phyloP scores from a whole-genome alignment of 345 rosid genomes.

The Bruguiera gymnorhiza region DNA sequence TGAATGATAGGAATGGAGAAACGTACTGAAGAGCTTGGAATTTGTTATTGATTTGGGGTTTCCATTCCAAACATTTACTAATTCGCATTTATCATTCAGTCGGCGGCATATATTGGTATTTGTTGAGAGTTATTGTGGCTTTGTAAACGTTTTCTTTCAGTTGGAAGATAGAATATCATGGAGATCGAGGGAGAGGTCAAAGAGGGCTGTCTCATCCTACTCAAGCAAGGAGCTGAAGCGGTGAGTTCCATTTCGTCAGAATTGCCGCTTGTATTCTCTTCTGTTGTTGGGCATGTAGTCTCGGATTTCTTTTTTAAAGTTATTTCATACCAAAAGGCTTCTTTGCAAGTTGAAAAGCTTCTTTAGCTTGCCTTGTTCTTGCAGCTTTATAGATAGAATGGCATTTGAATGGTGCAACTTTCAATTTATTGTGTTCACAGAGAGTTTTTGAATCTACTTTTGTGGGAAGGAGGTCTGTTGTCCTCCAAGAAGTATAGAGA shows the following conservation, averaged over 20 bases:
- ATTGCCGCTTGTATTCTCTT: background rate
- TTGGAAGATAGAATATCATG: conserved; percentile 4
- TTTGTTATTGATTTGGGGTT: no score
- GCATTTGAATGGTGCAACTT: no score
- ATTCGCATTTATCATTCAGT: no score
- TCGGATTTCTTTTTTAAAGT: background rate
- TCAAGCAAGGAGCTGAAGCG: conserved; percentile 37
- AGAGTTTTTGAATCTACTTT: conserved; percentile 76
- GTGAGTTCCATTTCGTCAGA: conserved; percentile 8
- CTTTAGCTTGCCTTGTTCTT: no score
- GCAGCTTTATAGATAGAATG: no score
- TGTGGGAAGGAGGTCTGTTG: conserved; percentile 61
- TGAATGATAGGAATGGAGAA: no score
- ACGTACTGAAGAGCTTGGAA: no score
- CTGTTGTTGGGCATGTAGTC: background rate
- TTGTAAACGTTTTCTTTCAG: no score
- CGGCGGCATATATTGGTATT: no score
- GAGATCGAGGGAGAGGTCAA: conserved; percentile 13
- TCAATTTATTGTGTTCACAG: conserved; percentile 26
- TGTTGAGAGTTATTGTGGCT: no score
- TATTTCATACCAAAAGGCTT: background rate
- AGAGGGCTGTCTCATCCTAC: conserved; percentile 16
- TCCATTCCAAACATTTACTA: no score
- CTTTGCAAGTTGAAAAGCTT: background rate
- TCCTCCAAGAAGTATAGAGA: conserved; percentile 94